A percentile compares a stretch with the other conserved stretches of the same genome.
These are phyloP conservation scores for Neobulgaria alba DNA, from an alignment of 2,329 filamentous ascomycete species.

Conservation along the genomic window DNA sequence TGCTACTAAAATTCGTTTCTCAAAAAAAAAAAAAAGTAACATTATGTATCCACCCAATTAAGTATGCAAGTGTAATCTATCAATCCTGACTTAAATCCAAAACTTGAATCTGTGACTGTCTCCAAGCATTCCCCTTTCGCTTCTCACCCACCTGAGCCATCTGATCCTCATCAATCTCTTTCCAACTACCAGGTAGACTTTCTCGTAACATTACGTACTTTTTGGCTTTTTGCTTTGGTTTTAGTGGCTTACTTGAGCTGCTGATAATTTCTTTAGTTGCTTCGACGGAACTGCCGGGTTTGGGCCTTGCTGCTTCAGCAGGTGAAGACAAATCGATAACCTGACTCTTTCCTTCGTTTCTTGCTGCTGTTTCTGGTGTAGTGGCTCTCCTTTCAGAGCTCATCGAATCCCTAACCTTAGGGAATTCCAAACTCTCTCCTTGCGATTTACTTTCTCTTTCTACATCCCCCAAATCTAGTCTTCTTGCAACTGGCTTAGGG, in stretches of 20 bases:
- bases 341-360: constrained; percentile 5
- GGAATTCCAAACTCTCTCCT: too few species aligned
- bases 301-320: not conserved
- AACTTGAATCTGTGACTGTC: constrained; percentile 15
- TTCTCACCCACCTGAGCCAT: constrained; percentile 2
- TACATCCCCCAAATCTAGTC: not conserved
- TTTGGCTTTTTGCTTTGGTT: constrained; percentile 1
- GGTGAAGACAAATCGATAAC: not conserved
- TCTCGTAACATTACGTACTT: constrained; percentile 27
- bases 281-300: not conserved
- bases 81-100: constrained; percentile 19
- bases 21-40: too few species aligned
- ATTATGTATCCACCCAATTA: too few species aligned
- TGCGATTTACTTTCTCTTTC: too few species aligned
- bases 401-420: too few species aligned
- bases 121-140: not conserved
- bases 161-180: constrained; percentile 20
- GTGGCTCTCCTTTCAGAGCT: too few species aligned
- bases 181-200: constrained; percentile 30
- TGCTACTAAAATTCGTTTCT: too few species aligned
- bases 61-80: too few species aligned
- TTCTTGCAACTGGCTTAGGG: not conserved
- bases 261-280: too few species aligned
- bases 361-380: not conserved
- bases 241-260: not conserved